phyloP scores from a whole-genome alignment of 148 eudicot species.

The Chenopodium formosanum region DNA sequence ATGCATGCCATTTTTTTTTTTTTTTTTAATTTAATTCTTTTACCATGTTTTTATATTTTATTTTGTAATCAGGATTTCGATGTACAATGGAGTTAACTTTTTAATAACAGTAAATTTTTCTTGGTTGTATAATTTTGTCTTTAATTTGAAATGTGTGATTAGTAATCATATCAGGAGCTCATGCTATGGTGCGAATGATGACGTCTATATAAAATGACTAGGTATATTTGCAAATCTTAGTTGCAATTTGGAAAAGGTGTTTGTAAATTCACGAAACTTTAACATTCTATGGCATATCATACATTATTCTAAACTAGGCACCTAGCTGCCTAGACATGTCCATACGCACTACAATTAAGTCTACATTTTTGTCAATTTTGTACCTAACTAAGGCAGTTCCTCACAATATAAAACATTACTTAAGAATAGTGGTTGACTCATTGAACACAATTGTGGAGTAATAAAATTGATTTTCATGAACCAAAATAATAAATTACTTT shows the following conservation, averaged over 20 bases:
- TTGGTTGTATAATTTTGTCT: conserved; percentile 4
- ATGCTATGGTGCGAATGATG: conserved; percentile 20
- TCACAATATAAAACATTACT: no score
- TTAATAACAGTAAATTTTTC: background rate
- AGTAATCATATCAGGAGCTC: conserved; percentile 22
- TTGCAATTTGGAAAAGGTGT: background rate
- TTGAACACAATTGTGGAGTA: no score
- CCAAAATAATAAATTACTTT: no score
- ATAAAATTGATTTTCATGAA: no score
- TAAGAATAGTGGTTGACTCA: no score
- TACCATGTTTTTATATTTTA: background rate
- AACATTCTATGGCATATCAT: background rate
- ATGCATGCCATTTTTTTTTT: conserved; percentile 15
- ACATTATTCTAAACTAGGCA: background rate
- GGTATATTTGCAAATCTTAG: background rate
- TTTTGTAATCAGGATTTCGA: background rate
- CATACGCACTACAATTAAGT: no score
- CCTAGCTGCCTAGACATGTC: background rate
- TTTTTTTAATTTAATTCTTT: background rate
- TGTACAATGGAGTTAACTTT: conserved; percentile 12
- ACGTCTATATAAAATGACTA: background rate
- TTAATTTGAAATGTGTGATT: conserved; percentile 25
- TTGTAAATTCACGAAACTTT: background rate
- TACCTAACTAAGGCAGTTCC: no score
- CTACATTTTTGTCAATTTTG: no score